A percentile compares a stretch with the other conserved stretches of the same genome.
These are phyloP conservation scores for Psidium friedrichsthalianum DNA, from an alignment of 345 rosid genomes.

Conservation along the genomic window DNA sequence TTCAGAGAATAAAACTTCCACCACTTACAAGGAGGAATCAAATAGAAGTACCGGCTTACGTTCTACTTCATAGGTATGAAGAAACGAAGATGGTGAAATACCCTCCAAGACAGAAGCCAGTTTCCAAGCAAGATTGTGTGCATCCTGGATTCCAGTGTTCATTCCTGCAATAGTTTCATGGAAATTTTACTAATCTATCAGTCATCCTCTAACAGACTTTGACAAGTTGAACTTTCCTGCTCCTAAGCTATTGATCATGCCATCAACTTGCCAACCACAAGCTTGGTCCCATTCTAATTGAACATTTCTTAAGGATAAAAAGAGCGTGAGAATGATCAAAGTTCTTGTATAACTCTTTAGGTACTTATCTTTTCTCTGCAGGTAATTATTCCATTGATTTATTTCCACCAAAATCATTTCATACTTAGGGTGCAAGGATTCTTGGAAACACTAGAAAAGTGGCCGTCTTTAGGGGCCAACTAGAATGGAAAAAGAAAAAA, in stretches of 20 bases:
- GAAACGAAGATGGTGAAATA: constrained; percentile 51
- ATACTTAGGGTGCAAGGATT: neutral
- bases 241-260: neutral
- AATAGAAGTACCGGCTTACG: constrained; percentile 61
- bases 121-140: constrained; percentile 96
- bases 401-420: neutral
- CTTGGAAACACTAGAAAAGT: neutral
- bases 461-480: neutral
- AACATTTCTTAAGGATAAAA: neutral
- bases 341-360: neutral
- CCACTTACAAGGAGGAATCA: neutral
- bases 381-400: neutral
- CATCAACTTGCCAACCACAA: neutral
- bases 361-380: neutral
- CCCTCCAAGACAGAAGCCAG: constrained; percentile 54
- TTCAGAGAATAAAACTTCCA: neutral
- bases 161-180: constrained; percentile 44
- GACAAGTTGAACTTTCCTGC: neutral
- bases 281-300: neutral
- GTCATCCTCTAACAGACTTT: neutral
- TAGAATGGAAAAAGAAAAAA: neutral
- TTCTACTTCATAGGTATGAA: constrained; percentile 71
- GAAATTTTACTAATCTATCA: neutral
- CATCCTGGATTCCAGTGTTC: constrained; percentile 99
- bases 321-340: neutral